Percentiles rank a stretch among this genome's conserved stretches.
These are phyloP conservation scores for Streptanthus diversifolius DNA, from an alignment of 345 rosid genomes.

Conservation along the genomic window DNA sequence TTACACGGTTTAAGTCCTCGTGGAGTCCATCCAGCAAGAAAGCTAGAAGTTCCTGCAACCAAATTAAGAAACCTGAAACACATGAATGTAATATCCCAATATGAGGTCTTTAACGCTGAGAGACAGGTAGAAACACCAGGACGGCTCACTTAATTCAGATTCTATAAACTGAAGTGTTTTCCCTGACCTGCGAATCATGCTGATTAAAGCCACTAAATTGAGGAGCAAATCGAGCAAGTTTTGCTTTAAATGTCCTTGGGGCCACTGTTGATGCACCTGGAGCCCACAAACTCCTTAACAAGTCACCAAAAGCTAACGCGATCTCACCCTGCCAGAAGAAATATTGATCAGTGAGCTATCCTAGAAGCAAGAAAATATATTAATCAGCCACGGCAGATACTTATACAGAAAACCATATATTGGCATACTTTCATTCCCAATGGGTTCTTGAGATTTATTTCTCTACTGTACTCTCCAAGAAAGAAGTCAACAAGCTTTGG, in stretches of 20 bases:
- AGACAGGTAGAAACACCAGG: conserved; percentile 16
- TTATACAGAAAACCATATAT: conserved; percentile 19
- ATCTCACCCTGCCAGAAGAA: conserved; percentile 73
- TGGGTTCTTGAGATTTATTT: conserved; percentile 84
- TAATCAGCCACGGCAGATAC: conserved; percentile 1
- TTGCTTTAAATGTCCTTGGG: conserved; percentile 86
- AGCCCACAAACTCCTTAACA: conserved; percentile 88
- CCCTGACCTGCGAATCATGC: conserved; percentile 97
- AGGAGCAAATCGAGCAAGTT: conserved; percentile 95
- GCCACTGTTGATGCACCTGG: conserved; percentile 84
- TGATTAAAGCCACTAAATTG: conserved; percentile 96
- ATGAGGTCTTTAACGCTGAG: conserved; percentile 9
- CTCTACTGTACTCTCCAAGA: conserved; percentile 83
- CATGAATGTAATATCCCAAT: conserved; percentile 17
- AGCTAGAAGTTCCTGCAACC: conserved; percentile 79
- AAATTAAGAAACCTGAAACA: conserved; percentile 34
- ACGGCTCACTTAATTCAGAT: conserved; percentile 30
- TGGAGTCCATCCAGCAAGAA: conserved; percentile 98
- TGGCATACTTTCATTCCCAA: conserved; percentile 88
- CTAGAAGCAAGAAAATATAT: conserved; percentile 7
- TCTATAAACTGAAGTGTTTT: conserved; percentile 28
- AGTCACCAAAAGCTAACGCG: conserved; percentile 90
- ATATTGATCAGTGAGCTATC: conserved; percentile 13
- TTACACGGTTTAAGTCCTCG: conserved; percentile 96
- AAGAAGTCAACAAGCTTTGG: conserved; percentile 96